phyloP scores from a whole-genome alignment of 2,329 filamentous ascomycete genomes.

The Fusarium ramigenum region DNA sequence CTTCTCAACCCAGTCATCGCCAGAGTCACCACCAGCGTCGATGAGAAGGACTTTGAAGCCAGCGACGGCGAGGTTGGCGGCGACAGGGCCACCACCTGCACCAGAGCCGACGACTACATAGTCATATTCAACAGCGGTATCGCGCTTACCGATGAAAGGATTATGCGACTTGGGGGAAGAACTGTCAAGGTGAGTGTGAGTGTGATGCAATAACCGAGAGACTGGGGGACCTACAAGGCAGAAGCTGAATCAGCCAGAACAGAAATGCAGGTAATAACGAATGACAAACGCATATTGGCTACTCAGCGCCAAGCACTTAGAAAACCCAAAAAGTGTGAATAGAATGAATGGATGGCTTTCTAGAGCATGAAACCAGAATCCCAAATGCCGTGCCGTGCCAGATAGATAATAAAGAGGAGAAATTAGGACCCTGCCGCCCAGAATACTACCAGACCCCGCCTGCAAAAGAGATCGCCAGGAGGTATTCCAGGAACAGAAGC shows the following conservation, averaged over 20 bases:
- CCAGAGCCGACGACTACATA: slow-evolving; percentile 69
- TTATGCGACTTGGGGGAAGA: background rate
- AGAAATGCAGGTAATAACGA: slow-evolving; percentile 21
- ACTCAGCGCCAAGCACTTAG: background rate
- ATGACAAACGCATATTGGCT: slow-evolving; percentile 26
- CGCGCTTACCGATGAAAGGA: slow-evolving; percentile 21
- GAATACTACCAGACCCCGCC: background rate
- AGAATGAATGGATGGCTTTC: background rate
- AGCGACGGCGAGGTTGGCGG: slow-evolving; percentile 63
- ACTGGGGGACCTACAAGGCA: background rate
- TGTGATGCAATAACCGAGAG: fast-evolving
- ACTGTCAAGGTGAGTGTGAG: background rate
- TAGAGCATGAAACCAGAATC: background rate
- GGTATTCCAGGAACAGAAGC: background rate
- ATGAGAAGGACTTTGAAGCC: slow-evolving; percentile 67
- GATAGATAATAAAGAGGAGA: background rate
- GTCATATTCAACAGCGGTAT: slow-evolving; percentile 53
- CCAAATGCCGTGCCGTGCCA: background rate
- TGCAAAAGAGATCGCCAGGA: background rate
- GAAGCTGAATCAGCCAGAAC: slow-evolving; percentile 17
- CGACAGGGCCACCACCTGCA: slow-evolving; percentile 64
- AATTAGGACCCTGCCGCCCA: background rate
- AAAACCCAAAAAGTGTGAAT: background rate
- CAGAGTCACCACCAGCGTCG: slow-evolving; percentile 67
- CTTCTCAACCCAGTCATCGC: slow-evolving; percentile 42